Evolutionary conservation across 1,284 basidiomycete species (phyloP), one percentile per base, ranked within the genome.

Genomic region (Coniophora puteana): DNA sequence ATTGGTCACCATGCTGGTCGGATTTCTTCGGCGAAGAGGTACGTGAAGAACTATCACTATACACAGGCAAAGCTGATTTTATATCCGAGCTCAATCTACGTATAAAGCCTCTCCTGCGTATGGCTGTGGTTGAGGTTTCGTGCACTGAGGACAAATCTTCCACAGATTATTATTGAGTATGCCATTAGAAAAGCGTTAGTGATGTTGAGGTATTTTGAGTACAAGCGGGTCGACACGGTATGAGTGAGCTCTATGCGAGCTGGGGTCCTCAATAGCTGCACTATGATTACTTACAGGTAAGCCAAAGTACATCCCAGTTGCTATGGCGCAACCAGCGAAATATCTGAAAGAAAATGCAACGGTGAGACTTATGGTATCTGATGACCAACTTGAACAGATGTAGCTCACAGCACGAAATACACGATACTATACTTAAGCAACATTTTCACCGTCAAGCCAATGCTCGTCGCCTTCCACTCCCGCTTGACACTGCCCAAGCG

Each of bases 81-180:
- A n/a, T n/a, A n/a, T n/a, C n/a, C n/a, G n/a, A n/a, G n/a, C n/a
- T n/a, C n/a, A n/a, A n/a, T n/a, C n/a, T n/a, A n/a, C n/a, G n/a
- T n/a, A n/a, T n/a, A n/a, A n/a, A n/a, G n/a, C n/a, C n/a, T n/a
- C n/a, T n/a, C n/a, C n/a, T n/a, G n/a, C n/a, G n/a, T n/a, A n/a
- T n/a, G n/a, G n/a, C n/a, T n/a, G n/a, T n/a, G n/a, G 32, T 43
- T 43, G 40, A 44, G 43, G 18, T 44, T 34, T 8, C 43, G 24
- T 13, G 32, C 29, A 23, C 21, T 24, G 26, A 44, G 25, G 11
- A 44, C 43, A 1, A 44, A 32, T 12, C 42, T 30, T 13, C 27
- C 32, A 11, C 43, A 41, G 17, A 44, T 16, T 10, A 44, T 36
- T 16, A 44, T 26, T 12, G 34, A 26, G 17, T 25, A 18, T 11